Base-by-base conservation (phyloP, 495 filamentous ascomycete genomes). In the Aspergillus funiculosus region DNA sequence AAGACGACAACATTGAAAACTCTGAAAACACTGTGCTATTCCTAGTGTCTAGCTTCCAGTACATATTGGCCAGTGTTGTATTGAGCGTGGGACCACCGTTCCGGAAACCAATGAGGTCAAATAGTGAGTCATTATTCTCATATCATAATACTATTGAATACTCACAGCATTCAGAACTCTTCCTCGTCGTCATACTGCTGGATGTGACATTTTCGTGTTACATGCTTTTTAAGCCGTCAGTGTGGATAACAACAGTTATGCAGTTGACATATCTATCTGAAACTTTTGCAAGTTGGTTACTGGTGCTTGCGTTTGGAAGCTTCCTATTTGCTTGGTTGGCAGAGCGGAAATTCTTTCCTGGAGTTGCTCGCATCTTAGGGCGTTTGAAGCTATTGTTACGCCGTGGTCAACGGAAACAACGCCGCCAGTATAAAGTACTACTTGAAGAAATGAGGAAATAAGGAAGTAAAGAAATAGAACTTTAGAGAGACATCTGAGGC, bases 1-100 rank as follows among this genome's bases (percentile, higher is more conserved):
- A 91, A 6, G 82, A 89, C 45, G 83, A 83, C 32, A 92, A 94
- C 51, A 79, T 90, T 39, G 71, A 79, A 43, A 97, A 97, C 55
- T 95, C 89, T 9, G 83, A 96, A 59, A 96, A 97, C 53, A 94
- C 89, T 0, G 77, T 83, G 0, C 68, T 99, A 13, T 99, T 96
- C 66, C 66, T 96, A 34, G 69, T 89, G 17, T 94, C 87, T 1
- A 94, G 87, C 54, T 97, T 86, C 58, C 90, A 97, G 63, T 99
- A 99, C 64, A 90, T 92, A 29, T 71, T 95, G 25, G 80, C 87
- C 1, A 94, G 85, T 10, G 74, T 96, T 44, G 85, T 97, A 10
- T 73, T 97, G 10, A 95, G 84, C 53, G 86, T 91, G 31, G 94
- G 94, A 5, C 77, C 78, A 13, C 94, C 94, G 6, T 99, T 94